A percentile compares a stretch with the other conserved stretches of the same genome.
Conservation (phyloP, 306 rosid genomes). For the Trichosanthes truncata region DNA sequence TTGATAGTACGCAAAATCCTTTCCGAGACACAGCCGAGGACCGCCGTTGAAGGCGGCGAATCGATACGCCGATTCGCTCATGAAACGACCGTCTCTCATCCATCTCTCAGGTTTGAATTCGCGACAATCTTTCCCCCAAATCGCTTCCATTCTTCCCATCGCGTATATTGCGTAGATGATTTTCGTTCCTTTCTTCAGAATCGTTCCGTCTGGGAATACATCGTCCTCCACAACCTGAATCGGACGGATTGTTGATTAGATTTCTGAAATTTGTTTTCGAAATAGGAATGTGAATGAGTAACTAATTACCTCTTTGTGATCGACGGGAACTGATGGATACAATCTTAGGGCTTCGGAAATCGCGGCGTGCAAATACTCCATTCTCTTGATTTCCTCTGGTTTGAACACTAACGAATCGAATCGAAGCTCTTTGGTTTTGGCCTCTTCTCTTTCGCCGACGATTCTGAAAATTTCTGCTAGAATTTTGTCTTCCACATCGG, state of each 20-base stretch:
- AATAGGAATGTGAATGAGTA: background rate
- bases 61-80: slow-evolving; percentile 76
- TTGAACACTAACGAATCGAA: slow-evolving; percentile 23
- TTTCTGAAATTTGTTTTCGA: background rate
- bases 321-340: slow-evolving; percentile 89
- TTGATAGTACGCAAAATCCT: slow-evolving; percentile 84
- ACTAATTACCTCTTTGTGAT: slow-evolving; percentile 78
- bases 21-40: slow-evolving; percentile 82
- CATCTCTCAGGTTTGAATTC: slow-evolving; percentile 84
- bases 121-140: slow-evolving; percentile 73
- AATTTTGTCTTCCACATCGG: slow-evolving; percentile 51
- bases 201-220: slow-evolving; percentile 67
- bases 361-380: slow-evolving; percentile 95
- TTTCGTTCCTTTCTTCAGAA: slow-evolving; percentile 64
- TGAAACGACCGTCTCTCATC: slow-evolving; percentile 60
- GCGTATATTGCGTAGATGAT: slow-evolving; percentile 72
- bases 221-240: slow-evolving; percentile 57
- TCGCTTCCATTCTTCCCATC: slow-evolving; percentile 79
- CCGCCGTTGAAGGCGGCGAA: slow-evolving; percentile 94
- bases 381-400: slow-evolving; percentile 72
- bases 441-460: slow-evolving; percentile 33
- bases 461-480: slow-evolving; percentile 46
- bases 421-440: background rate
- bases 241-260: background rate
- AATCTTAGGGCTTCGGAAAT: slow-evolving; percentile 74